Evolutionary conservation across 179 eudicot genomes (phyloP).

Genomic region (Kewa caespitosa): DNA sequence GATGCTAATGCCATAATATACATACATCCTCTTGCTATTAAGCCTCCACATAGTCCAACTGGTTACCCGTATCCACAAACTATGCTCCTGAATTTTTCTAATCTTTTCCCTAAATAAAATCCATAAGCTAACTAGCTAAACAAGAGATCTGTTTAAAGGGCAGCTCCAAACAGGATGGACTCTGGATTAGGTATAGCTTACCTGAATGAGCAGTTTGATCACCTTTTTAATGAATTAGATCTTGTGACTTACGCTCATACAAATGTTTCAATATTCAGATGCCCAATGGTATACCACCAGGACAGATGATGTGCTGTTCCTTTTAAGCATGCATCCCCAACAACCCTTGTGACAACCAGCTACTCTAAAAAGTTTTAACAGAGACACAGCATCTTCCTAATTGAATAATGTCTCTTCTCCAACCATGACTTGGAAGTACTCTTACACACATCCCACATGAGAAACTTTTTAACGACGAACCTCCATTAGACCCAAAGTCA

Average conservation of each 20-base stretch:
- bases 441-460: too few relatives aligned
- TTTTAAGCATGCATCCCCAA: background rate
- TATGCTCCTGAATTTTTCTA: too few relatives aligned
- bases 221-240: too few relatives aligned
- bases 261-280: background rate
- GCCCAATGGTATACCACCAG: background rate
- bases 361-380: background rate
- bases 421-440: background rate
- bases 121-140: too few relatives aligned
- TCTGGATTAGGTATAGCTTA: background rate
- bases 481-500: too few relatives aligned
- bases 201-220: too few relatives aligned
- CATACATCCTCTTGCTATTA: background rate
- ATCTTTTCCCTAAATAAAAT: too few relatives aligned
- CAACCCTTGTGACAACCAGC: background rate
- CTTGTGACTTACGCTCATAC: background rate
- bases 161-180: too few relatives aligned
- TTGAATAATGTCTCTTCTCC: background rate
- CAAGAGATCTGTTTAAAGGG: too few relatives aligned
- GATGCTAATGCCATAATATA: background rate
- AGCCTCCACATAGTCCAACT: background rate
- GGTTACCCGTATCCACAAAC: background rate
- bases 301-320: background rate
- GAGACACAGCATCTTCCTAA: background rate
- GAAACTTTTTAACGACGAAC: too few relatives aligned